A percentile compares a stretch with the other conserved stretches of the same genome.
Evolutionary conservation across 2,329 filamentous ascomycete species (phyloP).

Genomic region (Plenodomus lindquistii): DNA sequence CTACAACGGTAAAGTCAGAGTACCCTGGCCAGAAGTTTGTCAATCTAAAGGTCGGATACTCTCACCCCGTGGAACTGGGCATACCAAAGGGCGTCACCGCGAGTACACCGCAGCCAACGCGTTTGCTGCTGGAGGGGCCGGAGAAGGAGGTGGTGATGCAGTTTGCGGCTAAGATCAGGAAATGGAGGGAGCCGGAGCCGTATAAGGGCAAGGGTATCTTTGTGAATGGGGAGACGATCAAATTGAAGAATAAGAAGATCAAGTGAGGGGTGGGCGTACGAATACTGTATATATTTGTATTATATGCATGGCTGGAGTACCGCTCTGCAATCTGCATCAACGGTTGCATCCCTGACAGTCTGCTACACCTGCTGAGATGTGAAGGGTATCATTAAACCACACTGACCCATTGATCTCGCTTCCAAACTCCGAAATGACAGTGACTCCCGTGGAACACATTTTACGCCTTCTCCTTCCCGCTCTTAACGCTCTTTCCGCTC

Average conservation of each 20-base stretch:
- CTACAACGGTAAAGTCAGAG: slow-evolving; percentile 65
- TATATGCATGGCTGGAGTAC: slow-evolving; percentile 15
- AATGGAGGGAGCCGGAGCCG: slow-evolving; percentile 90
- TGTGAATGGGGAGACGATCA: slow-evolving; percentile 96
- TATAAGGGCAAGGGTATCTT: slow-evolving; percentile 99
- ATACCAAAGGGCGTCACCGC: slow-evolving; percentile 83
- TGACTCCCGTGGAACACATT: background rate
- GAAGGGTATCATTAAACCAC: background rate
- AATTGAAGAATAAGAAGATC: slow-evolving; percentile 86
- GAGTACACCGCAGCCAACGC: slow-evolving; percentile 85
- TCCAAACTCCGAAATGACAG: background rate
- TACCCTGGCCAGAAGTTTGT: slow-evolving; percentile 87
- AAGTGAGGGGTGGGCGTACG: slow-evolving; percentile 40
- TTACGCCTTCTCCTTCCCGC: slow-evolving; percentile 9
- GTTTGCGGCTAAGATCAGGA: slow-evolving; percentile 85
- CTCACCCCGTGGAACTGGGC: slow-evolving; percentile 88
- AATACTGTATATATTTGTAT: slow-evolving; percentile 20
- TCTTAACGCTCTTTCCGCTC: slow-evolving; percentile 37
- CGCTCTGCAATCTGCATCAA: background rate
- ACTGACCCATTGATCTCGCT: background rate
- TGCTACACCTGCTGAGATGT: background rate
- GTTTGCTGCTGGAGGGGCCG: slow-evolving; percentile 85
- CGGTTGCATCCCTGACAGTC: background rate
- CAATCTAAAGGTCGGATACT: slow-evolving; percentile 92
- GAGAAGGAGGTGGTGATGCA: slow-evolving; percentile 86